Evolutionary conservation across 345 rosid genomes (phyloP), one percentile per base, ranked within the genome.

Genomic region (Rhodomyrtus tomentosa): DNA sequence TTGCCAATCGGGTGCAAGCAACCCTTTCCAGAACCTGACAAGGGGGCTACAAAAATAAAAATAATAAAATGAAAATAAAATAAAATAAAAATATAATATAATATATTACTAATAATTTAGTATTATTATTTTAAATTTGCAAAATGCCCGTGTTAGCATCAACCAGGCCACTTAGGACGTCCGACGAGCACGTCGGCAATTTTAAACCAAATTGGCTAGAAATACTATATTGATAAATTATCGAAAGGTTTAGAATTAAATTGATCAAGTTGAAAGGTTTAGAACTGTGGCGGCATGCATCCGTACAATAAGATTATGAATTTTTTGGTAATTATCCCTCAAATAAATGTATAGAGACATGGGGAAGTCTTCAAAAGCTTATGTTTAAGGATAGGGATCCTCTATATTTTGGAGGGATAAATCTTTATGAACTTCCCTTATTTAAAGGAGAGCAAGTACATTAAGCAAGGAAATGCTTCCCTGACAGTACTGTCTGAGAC

Each of bases 111-210:
- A 4, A 40, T 40, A 40, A 40, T 40, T 40, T 40, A 40, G 42
- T 40, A 40, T 40, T 40, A 40, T 40, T 55, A 13, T 58, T 16
- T 68, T 8, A 8, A 29, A 68, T 1, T 36, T 36, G 13, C 6
- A 9, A 32, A 68, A 36, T 68, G 3, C 18, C 36, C 1, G 1
- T 3, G 0, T 20, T 1, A 18, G 0, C 2, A 9, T 15, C 0
- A 0, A 1, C 0, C 0, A 0, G 8, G 3, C 4, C 25, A 18
- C 45, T 29, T 1, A 0, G 3, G 21, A 29, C 16, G 0, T 5
- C 16, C 21, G 7, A 1, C 16, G 20, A 14, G 0, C 16, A 50
- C 6, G 11, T 62, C 3, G 1, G 9, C 11, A 29, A 62, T 32
- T 62, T 18, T 0, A 3, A 0, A 45, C 45, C 24, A 32, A 68